Evolutionary conservation across 2,329 filamentous ascomycete genomes (phyloP), one percentile per base, ranked within the genome.

Genomic region (Fusarium piperis): DNA sequence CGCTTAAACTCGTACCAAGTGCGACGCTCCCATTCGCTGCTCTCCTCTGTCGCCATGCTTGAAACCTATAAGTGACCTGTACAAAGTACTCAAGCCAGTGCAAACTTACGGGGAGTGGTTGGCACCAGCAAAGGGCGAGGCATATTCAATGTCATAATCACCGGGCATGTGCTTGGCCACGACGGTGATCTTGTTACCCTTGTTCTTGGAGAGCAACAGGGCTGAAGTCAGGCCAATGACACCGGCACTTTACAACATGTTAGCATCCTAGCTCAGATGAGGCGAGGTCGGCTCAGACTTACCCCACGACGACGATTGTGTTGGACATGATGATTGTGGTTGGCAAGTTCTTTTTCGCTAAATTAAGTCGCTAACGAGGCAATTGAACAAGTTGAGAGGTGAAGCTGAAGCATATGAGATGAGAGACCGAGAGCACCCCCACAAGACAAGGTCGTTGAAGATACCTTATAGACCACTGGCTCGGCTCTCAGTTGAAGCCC

Each of bases 131-230:
- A 93, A 97, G 1, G 94, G 94, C 7, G 93, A 97, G 1, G 93
- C 91, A 80, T 97, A 98, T 84, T 97, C 92, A 73, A 95, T 92
- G 73, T 95, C 93, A 81, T 95, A 96, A 83, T 98, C 95, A 36
- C 95, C 95, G 0, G 95, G 95, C 92, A 97, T 96, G 79, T 97
- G 93, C 78, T 95, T 97, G 6, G 94, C 92, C 33, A 94, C 85
- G 36, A 97, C 85, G 0, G 93, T 94, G 71, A 97, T 79, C 18
- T 72, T 78, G 68, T 86, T 85, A 36, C 75, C 78, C 57, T 82
- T 80, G 73, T 81, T 80, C 72, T 81, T 85, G 7, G 86, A 82
- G 35, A 88, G 80, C 51, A 86, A 77, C 44, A 87, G 78, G 4
- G 86, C 86, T 46, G 84, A 82, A 15, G 86, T 88, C 65, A 88